Evolutionary conservation across 2,329 filamentous ascomycete species (phyloP), one percentile per base, ranked within the genome.

Genomic region (Cytospora piceicola): DNA sequence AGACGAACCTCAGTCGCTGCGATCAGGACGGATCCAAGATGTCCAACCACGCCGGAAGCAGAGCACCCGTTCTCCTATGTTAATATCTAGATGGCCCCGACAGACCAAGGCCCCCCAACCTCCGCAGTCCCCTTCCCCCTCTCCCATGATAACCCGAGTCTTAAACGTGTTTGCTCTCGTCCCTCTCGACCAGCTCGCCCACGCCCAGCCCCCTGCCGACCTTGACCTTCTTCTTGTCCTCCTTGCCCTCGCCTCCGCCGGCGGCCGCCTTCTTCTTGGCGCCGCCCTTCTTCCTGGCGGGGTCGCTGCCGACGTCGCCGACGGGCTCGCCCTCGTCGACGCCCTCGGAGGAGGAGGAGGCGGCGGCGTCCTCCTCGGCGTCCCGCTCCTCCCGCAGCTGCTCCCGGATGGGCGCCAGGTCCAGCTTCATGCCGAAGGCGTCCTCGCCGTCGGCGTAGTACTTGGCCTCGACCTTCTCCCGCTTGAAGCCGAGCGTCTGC

Each of bases 391-490:
- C 80, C 55, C 83, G 76, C 61, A 81, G 73, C 74, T 80, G 79
- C 66, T 81, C 79, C 68, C 81, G 77, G 75, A 91, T 83, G 70
- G 83, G 81, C 66, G 85, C 81, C 53, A 99, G 84, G 73, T 98
- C 90, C 77, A 97, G 91, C 69, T 89, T 89, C 95, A 99, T 99
- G 75, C 88, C 91, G 76, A 89, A 97, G 46, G 95, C 95, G 81
- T 99, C 93, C 81, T 99, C 95, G 67, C 94, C 94, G 77, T 99
- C 95, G 65, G 95, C 95, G 77, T 99, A 99, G 85, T 97, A 97
- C 80, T 94, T 95, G 58, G 85, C 77, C 79, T 96, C 93, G 14
- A 90, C 88, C 82, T 93, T 95, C 70, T 95, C 92, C 71, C 92
- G 91, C 75, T 89, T 86, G 83, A 97, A 98, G 63, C 92, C 90